Base-by-base conservation (phyloP, 108 stramenopile genomes). In the Mediolabrus comicus region DNA sequence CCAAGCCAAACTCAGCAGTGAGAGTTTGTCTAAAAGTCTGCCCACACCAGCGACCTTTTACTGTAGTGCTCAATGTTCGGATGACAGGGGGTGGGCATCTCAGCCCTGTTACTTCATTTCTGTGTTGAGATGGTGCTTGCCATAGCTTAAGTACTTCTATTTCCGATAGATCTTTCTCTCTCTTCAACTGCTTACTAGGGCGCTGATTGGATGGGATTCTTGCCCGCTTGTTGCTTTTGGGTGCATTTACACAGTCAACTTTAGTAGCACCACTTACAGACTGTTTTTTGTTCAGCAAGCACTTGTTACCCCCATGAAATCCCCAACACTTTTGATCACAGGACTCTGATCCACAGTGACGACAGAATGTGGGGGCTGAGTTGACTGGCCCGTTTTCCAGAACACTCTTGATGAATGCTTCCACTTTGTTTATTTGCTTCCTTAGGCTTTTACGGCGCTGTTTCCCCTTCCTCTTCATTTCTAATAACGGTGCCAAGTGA, bases 281-380 rank as follows among this genome's bases (percentile, higher is more conserved):
- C 58, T 55, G 67, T 27, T 49, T 31, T 35, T 68, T 70, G 67
- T 71, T 83, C 68, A 67, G 69, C 84, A 72, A 86, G 59, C 69
- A 65, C 19, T 29, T 82, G 54, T 73, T 84, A 74, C 58, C 93
- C n/a, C 90, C 84, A 73, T 89, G 85, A 70, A 87, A 91, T 24
- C 92, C 92, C 92, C 92, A 94, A 58, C 92, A 94, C 22, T 73
- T 64, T 32, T 85, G 84, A 28, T 74, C 61, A 60, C 92, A 94
- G 11, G 55, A 63, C 5, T 59, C 14, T 22, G 86, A 79, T 7
- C 86, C 86, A 74, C 92, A 94, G 68, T 83, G 87, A 11, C 92
- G 85, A 72, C 92, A 90, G 11, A 64, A 9, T 36, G 64, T 71
- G 16, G 27, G 7, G 3, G 53, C 67, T 31, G 16, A 27, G 30